Evolutionary conservation across 371 early-diverging fungal species (phyloP).

Genomic region (Funneliformis caledonium): DNA sequence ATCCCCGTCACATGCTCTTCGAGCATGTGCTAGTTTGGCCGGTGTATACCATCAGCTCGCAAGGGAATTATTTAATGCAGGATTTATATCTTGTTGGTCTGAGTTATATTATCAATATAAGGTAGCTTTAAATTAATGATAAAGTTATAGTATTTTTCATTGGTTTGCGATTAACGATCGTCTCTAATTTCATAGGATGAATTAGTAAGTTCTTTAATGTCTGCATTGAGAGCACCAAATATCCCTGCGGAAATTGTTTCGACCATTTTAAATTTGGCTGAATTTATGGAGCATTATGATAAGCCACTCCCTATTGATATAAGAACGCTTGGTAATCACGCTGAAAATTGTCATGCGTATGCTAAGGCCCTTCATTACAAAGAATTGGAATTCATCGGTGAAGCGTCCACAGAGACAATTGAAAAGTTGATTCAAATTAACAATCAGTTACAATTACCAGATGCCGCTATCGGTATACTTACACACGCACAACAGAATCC

Average conservation of each 20-base stretch:
- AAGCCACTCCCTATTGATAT: slow-evolving; percentile 94
- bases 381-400: slow-evolving; percentile 92
- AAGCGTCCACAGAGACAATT: slow-evolving; percentile 85
- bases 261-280: slow-evolving; percentile 91
- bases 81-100: slow-evolving; percentile 97
- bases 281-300: slow-evolving; percentile 98
- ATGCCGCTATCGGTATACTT: slow-evolving; percentile 95
- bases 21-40: slow-evolving; percentile 89
- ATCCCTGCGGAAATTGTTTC: slow-evolving; percentile 94
- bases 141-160: neutral
- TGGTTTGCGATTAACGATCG: neutral
- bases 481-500: slow-evolving; percentile 84
- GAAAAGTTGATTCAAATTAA: slow-evolving; percentile 95
- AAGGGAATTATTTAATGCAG: slow-evolving; percentile 94
- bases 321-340: slow-evolving; percentile 86
- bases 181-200: slow-evolving; percentile 62
- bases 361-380: slow-evolving; percentile 97
- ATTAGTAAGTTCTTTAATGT: slow-evolving; percentile 83
- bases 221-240: slow-evolving; percentile 82
- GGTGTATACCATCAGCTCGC: slow-evolving; percentile 83
- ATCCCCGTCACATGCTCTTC: slow-evolving; percentile 93
- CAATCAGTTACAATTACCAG: slow-evolving; percentile 93
- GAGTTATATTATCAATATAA: slow-evolving; percentile 91
- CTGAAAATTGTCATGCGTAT: slow-evolving; percentile 93
- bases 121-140: slow-evolving; percentile 40